Conservation (phyloP, 83 land plant species). For the Larix sibirica region DNA sequence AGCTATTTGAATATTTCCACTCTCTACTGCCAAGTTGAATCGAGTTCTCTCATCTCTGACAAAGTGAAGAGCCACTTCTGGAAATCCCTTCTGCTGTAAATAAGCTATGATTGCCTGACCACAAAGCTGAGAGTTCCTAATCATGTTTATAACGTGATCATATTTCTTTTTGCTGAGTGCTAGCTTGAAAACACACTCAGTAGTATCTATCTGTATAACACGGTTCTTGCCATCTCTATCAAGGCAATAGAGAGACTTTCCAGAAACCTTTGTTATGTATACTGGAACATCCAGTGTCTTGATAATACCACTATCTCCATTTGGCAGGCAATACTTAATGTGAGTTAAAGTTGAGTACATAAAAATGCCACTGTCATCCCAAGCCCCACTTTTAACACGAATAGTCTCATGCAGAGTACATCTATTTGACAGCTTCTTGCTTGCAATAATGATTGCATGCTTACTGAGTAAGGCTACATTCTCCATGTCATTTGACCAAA, state of each 20-base stretch:
- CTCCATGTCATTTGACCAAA: constrained; percentile 84
- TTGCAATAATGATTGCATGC: constrained; percentile 67
- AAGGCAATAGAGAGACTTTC: constrained; percentile 52
- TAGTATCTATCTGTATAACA: constrained; percentile 54
- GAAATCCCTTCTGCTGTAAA: constrained; percentile 80
- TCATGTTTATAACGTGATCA: constrained; percentile 75
- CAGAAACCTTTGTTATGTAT: constrained; percentile 65
- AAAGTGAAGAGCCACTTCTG: constrained; percentile 80
- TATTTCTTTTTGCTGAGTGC: constrained; percentile 57
- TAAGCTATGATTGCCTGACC: constrained; percentile 85
- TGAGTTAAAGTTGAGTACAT: constrained; percentile 74
- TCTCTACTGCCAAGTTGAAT: constrained; percentile 73
- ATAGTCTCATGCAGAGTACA: constrained; percentile 83
- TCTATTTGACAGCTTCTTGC: constrained; percentile 55
- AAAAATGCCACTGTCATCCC: constrained; percentile 79
- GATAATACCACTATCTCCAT: constrained; percentile 79
- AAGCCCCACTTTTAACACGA: constrained; percentile 77
- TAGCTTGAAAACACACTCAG: constrained; percentile 73
- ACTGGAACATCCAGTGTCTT: constrained; percentile 72
- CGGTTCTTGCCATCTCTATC: constrained; percentile 75
- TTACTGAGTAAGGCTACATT: constrained; percentile 70
- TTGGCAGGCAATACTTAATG: constrained; percentile 77
- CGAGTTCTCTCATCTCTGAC: constrained; percentile 76
- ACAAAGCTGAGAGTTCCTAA: constrained; percentile 68
- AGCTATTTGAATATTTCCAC: constrained; percentile 77